Evolutionary conservation across 768 basidiomycete species (phyloP).

Genomic region (Suillus hirtellus): DNA sequence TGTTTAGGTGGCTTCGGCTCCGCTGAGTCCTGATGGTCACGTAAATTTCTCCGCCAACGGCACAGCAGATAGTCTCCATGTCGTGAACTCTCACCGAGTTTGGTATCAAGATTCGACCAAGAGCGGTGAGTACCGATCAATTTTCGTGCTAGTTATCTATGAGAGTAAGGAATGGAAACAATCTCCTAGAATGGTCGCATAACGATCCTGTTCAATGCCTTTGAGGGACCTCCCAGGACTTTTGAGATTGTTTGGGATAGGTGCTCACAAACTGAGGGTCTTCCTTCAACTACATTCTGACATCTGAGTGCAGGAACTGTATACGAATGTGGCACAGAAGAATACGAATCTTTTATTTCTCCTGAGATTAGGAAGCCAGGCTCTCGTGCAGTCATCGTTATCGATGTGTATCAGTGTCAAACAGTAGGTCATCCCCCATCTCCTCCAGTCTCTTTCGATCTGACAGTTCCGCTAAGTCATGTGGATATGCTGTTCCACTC

Average conservation of each 20-base stretch:
- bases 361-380: slow-evolving; percentile 50
- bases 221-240: slow-evolving; percentile 64
- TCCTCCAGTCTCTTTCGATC: background rate
- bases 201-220: slow-evolving; percentile 62
- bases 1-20: slow-evolving; percentile 77
- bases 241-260: slow-evolving; percentile 55
- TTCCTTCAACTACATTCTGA: slow-evolving; percentile 1
- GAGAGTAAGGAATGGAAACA: slow-evolving; percentile 51
- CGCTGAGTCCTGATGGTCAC: slow-evolving; percentile 54
- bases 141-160: background rate
- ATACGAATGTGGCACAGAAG: slow-evolving; percentile 62
- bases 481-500: slow-evolving; percentile 64
- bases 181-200: slow-evolving; percentile 66
- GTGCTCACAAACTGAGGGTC: slow-evolving; percentile 30
- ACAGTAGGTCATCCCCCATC: slow-evolving; percentile 28
- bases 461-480: slow-evolving; percentile 44
- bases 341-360: slow-evolving; percentile 58
- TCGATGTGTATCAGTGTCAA: slow-evolving; percentile 61
- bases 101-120: slow-evolving; percentile 79
- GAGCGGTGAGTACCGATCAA: slow-evolving; percentile 44
- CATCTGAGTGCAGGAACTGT: slow-evolving; percentile 44
- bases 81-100: slow-evolving; percentile 52
- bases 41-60: slow-evolving; percentile 74
- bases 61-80: slow-evolving; percentile 58
- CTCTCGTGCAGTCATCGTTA: slow-evolving; percentile 58